Conservation (phyloP, 1,284 basidiomycete genomes). For the Cutaneotrichosporon sp. region DNA sequence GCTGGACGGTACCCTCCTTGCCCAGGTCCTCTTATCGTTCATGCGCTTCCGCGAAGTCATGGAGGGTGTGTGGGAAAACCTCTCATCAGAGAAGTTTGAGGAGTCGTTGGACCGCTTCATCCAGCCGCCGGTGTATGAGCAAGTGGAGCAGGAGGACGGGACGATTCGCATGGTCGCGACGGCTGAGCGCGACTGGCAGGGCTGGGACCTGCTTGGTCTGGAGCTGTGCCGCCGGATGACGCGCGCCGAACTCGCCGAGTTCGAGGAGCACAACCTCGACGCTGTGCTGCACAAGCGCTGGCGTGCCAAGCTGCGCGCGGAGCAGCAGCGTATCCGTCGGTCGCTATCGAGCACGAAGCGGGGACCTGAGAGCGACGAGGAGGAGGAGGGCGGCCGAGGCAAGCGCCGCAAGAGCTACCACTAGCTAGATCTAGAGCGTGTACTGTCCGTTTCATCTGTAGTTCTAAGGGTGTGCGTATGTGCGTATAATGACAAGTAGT, state of each 20-base stretch:
- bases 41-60: slow-evolving; percentile 11
- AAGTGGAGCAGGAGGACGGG: slow-evolving; percentile 1
- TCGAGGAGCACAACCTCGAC: slow-evolving; percentile 12
- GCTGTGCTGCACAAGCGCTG: not conserved
- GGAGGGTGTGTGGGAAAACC: not conserved
- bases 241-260: slow-evolving; percentile 5
- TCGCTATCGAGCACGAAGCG: not conserved
- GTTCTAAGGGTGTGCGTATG: not conserved
- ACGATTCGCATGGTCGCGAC: not conserved
- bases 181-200: slow-evolving; percentile 9
- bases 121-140: not conserved
- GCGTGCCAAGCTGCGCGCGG: slow-evolving; percentile 1
- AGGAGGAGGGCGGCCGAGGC: not conserved
- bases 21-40: slow-evolving; percentile 1
- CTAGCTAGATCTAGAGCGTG: not conserved
- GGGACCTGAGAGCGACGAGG: not conserved
- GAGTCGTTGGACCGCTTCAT: not conserved
- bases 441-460: not conserved
- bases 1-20: slow-evolving; percentile 3
- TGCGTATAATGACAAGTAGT: not conserved
- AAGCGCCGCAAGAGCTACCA: slow-evolving; percentile 9
- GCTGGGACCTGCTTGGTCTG: slow-evolving; percentile 6
- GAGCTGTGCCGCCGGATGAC: slow-evolving; percentile 8
- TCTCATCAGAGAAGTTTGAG: not conserved
- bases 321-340: not conserved